Base-by-base conservation (phyloP, 306 rosid genomes). In the Cucurbita pepo region DNA sequence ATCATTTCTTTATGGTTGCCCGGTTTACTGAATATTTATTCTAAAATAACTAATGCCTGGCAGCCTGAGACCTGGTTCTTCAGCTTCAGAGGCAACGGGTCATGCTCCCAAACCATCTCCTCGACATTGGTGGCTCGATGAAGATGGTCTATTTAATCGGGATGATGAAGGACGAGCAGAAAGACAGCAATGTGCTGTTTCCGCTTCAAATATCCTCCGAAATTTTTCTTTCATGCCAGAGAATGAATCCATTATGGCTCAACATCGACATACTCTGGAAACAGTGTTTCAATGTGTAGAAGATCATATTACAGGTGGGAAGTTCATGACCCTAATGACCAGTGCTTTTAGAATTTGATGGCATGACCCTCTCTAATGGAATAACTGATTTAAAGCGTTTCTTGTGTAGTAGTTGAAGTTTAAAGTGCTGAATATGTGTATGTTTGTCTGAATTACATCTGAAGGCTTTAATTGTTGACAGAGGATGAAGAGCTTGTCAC, bases 401-500 rank as follows among this genome's bases (percentile, higher is more conserved):
- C 19, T 10, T 53, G 34, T 54, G 53, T 36, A 15, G 14, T 25
- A 5, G 5, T 67, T 67, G 56, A 67, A 67, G 43, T 48, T 25
- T 69, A 8, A 69, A 47, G 40, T 67, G 10, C 34, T 6, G 10
- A 43, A 48, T 74, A n/a, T 77, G 8, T 50, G 3, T 75, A 14
- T 61, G 69, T 60, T 44, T 21, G 36, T 56, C 37, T 78, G 51
- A 12, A 38, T 36, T 48, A 25, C 73, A 69, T 73, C 74, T 60
- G 14, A 78, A 69, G 63, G 60, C 74, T 73, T 75, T 65, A 7
- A 51, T 73, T 83, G 56, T 76, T 73, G 62, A 76, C 84, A 95
- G 99, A 91, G 96, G 99, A 95, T 76, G 97, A 95, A 79, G 99
- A 95, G 82, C 96, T 95, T 82, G 97, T 95, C 79, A 89, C 97